Evolutionary conservation across 306 rosid genomes (phyloP).

Genomic region (Cucurbita maxima): DNA sequence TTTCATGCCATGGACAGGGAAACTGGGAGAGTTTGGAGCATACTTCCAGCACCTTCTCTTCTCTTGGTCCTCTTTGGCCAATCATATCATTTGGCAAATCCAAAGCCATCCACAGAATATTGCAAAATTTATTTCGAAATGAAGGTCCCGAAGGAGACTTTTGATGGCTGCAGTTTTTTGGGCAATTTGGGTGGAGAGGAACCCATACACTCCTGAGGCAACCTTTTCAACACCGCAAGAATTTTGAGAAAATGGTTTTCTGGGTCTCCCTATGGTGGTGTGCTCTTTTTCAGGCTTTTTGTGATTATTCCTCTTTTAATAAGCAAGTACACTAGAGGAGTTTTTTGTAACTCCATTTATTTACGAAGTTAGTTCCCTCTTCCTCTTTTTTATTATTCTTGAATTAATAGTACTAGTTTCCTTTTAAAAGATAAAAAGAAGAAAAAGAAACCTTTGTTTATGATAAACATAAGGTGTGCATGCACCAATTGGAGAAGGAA

Average conservation of each 20-base stretch:
- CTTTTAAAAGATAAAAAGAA: neutral
- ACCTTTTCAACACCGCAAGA: neutral
- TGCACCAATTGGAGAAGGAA: neutral
- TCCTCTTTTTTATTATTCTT: neutral
- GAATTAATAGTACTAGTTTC: neutral
- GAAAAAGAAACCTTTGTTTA: neutral
- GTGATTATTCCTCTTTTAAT: neutral
- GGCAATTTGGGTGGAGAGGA: neutral
- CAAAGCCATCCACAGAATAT: neutral
- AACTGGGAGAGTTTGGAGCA: neutral
- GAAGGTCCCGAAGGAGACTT: neutral
- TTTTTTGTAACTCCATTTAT: neutral
- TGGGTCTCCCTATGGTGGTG: neutral
- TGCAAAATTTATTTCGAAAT: neutral
- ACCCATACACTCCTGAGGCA: neutral
- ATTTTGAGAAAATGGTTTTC: neutral
- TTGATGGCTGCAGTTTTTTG: too few relatives aligned
- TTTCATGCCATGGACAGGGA: neutral
- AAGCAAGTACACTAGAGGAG: neutral
- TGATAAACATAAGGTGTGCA: neutral
- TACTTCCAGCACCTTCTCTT: neutral
- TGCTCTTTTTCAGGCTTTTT: neutral
- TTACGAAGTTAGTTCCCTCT: neutral
- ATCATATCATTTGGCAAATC: neutral
- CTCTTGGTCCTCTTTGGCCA: neutral